Evolutionary conservation across 768 basidiomycete species (phyloP), one percentile per base, ranked within the genome.

Genomic region (Termitomyces sp.): DNA sequence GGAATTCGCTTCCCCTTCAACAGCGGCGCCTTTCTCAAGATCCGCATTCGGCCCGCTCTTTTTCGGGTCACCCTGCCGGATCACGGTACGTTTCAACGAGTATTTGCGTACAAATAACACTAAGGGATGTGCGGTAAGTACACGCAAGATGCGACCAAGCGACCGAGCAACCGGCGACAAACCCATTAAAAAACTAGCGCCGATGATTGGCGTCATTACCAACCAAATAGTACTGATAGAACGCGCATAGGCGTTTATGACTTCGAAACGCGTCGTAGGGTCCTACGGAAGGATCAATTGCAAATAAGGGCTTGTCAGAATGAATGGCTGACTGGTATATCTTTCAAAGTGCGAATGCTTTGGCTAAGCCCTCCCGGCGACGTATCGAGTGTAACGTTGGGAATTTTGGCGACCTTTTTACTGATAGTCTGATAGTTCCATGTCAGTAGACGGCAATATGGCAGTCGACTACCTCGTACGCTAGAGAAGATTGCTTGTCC

Each of bases 401-500:
- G 70, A 26, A 82, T 75, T 10, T 64, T 62, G 0, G 61, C 55
- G 14, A 81, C 67, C 55, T 73, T 74, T 49, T 65, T 73, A 35
- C 65, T 66, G 26, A 79, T 66, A 42, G 71, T 73, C 75, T 73
- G 9, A 30, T 1, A 0, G 55, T 10, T 37, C 19, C 49, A n/a
- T n/a, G 57, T 58, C 38, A 45, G 12, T 31, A 33, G 21, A 44
- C 28, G 21, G 45, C 31, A 59, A 61, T 8, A 57, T 47, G 40
- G 23, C n/a, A 11, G 17, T 31, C 21, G 31, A 17, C 19, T 5
- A 33, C 23, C 5, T 70, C 77, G 55, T 66, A 87, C 79, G 54
- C 80, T 84, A 1, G 83, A 69, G 56, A 84, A 86, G 57, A 91
- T 84, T 3, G 85, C 82, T 62, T 90, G 85, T 19, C 89, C 87